Evolutionary conservation across 2,329 filamentous ascomycete genomes (phyloP), one percentile per base, ranked within the genome.

Genomic region (Fusarium falciforme): DNA sequence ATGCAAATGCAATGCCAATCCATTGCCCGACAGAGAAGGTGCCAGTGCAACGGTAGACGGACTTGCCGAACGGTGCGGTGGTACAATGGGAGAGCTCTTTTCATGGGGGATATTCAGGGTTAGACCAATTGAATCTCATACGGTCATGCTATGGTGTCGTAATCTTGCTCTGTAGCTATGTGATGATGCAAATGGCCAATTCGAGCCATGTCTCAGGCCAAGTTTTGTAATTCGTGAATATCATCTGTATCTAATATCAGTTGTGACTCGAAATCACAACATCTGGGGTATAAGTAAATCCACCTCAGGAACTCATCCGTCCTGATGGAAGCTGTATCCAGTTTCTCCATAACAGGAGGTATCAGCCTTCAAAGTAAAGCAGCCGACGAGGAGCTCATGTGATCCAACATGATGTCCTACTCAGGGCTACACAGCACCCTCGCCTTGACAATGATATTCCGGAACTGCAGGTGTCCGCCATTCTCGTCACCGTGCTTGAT

Each of bases 361-460:
- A 31, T 44, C 64, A 27, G 14, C 29, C 20, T 33, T 33, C 16
- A 57, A 25, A 36, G 20, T 25, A 22, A 29, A 25, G 14, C 12
- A 25, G 33, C 20, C 22, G 38, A 61, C 14, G 27, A 61, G 29
- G 27, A 33, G 27, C 12, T 44, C 25, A 22, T 57, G 22, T 57
- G 31, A 57, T 36, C 54, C 31, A 57, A 16, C 31, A 36, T 36
- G 55, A 38, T 29, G 33, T 35, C 76, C 40, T 79, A 77, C 76
- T 88, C 86, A 10, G 86, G 83, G 59, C 83, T 83, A 77, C 91
- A 92, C 57, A 93, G 81, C 6, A 93, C 91, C 75, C 88, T 88
- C n/a, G 90, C 89, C 81, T 92, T 93, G 67, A 88, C 84, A 72
- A 93, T 89, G 54, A 93, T 86, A 78, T 93, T 93, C 47, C 86